Evolutionary conservation across 73 alveolate genomes (phyloP).

Genomic region (Diophrys appendiculata): DNA sequence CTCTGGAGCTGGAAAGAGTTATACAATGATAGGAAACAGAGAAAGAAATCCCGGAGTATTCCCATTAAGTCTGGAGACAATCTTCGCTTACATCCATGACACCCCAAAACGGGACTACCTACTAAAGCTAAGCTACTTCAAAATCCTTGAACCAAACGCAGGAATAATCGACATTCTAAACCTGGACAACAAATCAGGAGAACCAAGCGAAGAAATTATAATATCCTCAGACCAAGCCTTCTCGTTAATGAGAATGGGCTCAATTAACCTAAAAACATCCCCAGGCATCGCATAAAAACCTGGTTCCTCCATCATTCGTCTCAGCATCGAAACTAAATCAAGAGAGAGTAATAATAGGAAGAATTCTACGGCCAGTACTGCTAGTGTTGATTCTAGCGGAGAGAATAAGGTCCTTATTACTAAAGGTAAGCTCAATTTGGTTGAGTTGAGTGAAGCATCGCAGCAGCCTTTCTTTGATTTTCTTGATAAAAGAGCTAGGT

Average conservation of each 20-base stretch:
- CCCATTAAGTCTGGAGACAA: conserved; percentile 36
- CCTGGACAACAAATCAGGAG: not conserved
- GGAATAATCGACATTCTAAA: not conserved
- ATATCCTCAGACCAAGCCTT: not conserved
- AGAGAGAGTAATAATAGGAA: no score
- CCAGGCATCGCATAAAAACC: no score
- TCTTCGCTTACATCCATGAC: conserved; percentile 35
- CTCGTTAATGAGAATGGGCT: not conserved
- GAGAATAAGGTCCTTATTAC: not conserved
- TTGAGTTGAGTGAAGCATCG: no score
- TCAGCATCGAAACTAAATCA: no score
- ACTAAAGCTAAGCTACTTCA: not conserved
- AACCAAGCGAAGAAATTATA: not conserved
- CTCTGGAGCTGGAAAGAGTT: conserved; percentile 73
- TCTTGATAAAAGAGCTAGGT: no score
- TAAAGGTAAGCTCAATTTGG: not conserved
- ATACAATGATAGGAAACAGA: conserved; percentile 64
- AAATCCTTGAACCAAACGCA: not conserved
- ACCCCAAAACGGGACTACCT: not conserved
- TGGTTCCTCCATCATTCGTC: no score
- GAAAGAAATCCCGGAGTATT: conserved; percentile 53
- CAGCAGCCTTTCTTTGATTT: no score
- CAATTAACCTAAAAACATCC: not conserved
- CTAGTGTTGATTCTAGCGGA: no score
- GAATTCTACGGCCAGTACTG: no score